Percentiles rank a stretch among this genome's conserved stretches.
phyloP scores from a whole-genome alignment of 768 basidiomycete genomes.

The Tulasnella sp. region DNA sequence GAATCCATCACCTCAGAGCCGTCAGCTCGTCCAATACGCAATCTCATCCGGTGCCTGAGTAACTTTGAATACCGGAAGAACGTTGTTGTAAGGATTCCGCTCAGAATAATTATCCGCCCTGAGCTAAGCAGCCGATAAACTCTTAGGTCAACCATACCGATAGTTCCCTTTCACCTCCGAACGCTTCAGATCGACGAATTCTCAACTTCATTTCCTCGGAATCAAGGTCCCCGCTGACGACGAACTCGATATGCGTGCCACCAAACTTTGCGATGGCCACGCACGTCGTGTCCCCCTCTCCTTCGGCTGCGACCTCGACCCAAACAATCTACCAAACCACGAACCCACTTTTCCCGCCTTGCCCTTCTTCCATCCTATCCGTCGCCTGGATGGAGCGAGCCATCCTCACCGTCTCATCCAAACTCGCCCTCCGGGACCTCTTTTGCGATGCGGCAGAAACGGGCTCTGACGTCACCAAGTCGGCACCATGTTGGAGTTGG shows the following conservation, averaged over 20 bases:
- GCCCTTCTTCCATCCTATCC: slow-evolving; percentile 44
- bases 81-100: slow-evolving; percentile 19
- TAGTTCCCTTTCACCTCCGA: slow-evolving; percentile 45
- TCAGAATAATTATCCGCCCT: background rate
- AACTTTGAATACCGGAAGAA: slow-evolving; percentile 44
- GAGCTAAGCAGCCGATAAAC: slow-evolving; percentile 27
- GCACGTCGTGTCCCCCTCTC: slow-evolving; percentile 40
- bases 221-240: slow-evolving; percentile 8
- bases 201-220: slow-evolving; percentile 48
- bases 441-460: slow-evolving; percentile 32
- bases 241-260: slow-evolving; percentile 33
- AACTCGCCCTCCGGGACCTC: slow-evolving; percentile 44
- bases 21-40: slow-evolving; percentile 26
- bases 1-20: slow-evolving; percentile 32
- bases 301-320: slow-evolving; percentile 28
- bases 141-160: slow-evolving; percentile 57
- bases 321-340: slow-evolving; percentile 59
- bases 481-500: slow-evolving; percentile 31
- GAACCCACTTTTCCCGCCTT: slow-evolving; percentile 55
- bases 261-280: slow-evolving; percentile 62
- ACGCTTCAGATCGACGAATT: slow-evolving; percentile 47
- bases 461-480: slow-evolving; percentile 21
- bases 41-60: slow-evolving; percentile 43
- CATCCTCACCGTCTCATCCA: slow-evolving; percentile 45
- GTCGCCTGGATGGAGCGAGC: slow-evolving; percentile 57